These are phyloP conservation scores for Glycine latifolia DNA, from an alignment of 306 rosid species.

Conservation along the genomic window DNA sequence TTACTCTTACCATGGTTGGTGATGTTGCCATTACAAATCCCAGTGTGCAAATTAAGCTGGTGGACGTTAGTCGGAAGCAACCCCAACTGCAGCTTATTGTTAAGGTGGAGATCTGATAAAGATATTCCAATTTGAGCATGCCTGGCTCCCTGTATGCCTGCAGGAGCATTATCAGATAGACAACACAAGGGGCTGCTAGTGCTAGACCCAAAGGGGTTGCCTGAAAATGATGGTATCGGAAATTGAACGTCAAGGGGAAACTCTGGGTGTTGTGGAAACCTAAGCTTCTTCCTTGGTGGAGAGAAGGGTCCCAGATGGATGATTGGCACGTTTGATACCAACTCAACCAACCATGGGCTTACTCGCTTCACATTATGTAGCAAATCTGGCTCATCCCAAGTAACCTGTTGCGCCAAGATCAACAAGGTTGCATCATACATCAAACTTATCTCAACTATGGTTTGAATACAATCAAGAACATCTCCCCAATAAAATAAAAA, in stretches of 20 bases:
- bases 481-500: not conserved
- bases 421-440: not conserved
- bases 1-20: slow-evolving; percentile 55
- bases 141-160: slow-evolving; percentile 99
- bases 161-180: slow-evolving; percentile 84
- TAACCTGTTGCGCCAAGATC: slow-evolving; percentile 53
- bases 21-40: slow-evolving; percentile 56
- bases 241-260: slow-evolving; percentile 70
- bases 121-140: slow-evolving; percentile 97
- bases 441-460: not conserved
- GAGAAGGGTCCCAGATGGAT: slow-evolving; percentile 74
- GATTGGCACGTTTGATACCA: slow-evolving; percentile 77
- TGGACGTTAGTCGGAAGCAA: slow-evolving; percentile 65
- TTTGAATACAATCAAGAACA: slow-evolving; percentile 6
- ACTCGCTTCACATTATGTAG: slow-evolving; percentile 97
- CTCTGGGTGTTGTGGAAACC: slow-evolving; percentile 72
- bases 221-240: slow-evolving; percentile 67
- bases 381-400: slow-evolving; percentile 99
- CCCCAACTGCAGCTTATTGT: slow-evolving; percentile 79
- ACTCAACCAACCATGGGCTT: slow-evolving; percentile 93
- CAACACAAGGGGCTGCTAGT: slow-evolving; percentile 75
- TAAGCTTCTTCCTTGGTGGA: slow-evolving; percentile 86
- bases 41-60: slow-evolving; percentile 56
- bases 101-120: slow-evolving; percentile 79
- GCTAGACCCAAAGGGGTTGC: slow-evolving; percentile 83